phyloP scores from a whole-genome alignment of 148 eudicot genomes.

The Pharnaceum exiguum region DNA sequence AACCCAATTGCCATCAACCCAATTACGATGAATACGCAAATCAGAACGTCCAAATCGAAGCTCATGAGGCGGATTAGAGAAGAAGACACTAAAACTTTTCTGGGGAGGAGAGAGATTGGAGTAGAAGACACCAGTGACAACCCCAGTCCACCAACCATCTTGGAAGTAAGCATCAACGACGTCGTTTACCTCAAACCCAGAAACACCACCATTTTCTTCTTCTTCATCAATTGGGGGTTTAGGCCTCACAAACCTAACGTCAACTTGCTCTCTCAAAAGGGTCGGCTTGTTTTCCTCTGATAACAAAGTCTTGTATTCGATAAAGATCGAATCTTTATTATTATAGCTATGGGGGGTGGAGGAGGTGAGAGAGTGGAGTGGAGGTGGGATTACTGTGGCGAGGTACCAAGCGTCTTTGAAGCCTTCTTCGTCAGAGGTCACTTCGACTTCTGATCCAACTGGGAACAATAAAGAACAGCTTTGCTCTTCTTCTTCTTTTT shows the following conservation, averaged over 20 bases:
- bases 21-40: constrained; percentile 20
- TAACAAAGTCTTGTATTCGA: constrained; percentile 20
- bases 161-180: constrained; percentile 30
- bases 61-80: constrained; percentile 21
- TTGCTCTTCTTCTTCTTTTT: too few relatives aligned
- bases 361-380: not conserved
- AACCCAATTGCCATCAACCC: constrained; percentile 31
- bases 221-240: constrained; percentile 5
- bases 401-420: constrained; percentile 38
- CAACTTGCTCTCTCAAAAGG: constrained; percentile 18
- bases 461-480: too few relatives aligned
- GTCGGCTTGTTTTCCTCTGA: constrained; percentile 14
- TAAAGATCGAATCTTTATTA: constrained; percentile 7
- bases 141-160: constrained; percentile 35
- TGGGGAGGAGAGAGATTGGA: too few relatives aligned
- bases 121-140: constrained; percentile 8
- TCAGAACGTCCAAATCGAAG: constrained; percentile 12
- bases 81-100: constrained; percentile 8
- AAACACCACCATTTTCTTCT: not conserved
- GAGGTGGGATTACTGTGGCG: constrained; percentile 33
- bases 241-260: constrained; percentile 17
- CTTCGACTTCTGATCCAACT: constrained; percentile 46
- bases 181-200: constrained; percentile 21
- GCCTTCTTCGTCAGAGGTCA: constrained; percentile 48
- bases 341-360: not conserved